These are phyloP conservation scores for Penicillium griseofulvum DNA, from an alignment of 2,329 filamentous ascomycete genomes.

Conservation along the genomic window DNA sequence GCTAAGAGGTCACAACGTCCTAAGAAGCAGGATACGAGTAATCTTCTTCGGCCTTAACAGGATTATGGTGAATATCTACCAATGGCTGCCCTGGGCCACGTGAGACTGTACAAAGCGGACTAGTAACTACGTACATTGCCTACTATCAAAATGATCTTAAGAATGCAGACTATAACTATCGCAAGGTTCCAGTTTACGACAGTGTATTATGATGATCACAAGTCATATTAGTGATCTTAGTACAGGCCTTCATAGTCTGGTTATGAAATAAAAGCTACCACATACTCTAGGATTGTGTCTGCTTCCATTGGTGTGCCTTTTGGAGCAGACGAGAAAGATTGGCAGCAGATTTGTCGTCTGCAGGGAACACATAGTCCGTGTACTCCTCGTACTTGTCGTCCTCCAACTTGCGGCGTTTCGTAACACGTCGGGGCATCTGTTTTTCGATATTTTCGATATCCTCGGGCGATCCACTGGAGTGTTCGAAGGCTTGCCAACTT, in stretches of 20 bases:
- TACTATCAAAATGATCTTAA: too few species aligned
- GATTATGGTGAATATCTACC: too few species aligned
- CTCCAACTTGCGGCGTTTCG: constrained; percentile 87
- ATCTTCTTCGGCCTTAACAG: too few species aligned
- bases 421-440: constrained; percentile 90
- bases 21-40: too few species aligned
- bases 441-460: constrained; percentile 81
- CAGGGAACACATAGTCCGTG: constrained; percentile 94
- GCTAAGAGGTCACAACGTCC: too few species aligned
- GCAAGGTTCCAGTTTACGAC: too few species aligned
- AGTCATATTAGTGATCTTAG: too few species aligned
- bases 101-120: too few species aligned
- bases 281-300: constrained; percentile 45
- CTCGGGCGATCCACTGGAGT: constrained; percentile 70
- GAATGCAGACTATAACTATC: too few species aligned
- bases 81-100: too few species aligned
- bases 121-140: too few species aligned
- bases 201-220: too few species aligned
- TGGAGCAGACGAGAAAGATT: constrained; percentile 81
- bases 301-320: constrained; percentile 86
- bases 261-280: not conserved
- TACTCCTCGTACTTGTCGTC: constrained; percentile 96
- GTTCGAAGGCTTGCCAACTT: constrained; percentile 90
- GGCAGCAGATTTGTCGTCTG: constrained; percentile 82
- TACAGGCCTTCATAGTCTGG: not conserved